phyloP scores from a whole-genome alignment of 495 filamentous ascomycete species.

The Neurospora sp. region DNA sequence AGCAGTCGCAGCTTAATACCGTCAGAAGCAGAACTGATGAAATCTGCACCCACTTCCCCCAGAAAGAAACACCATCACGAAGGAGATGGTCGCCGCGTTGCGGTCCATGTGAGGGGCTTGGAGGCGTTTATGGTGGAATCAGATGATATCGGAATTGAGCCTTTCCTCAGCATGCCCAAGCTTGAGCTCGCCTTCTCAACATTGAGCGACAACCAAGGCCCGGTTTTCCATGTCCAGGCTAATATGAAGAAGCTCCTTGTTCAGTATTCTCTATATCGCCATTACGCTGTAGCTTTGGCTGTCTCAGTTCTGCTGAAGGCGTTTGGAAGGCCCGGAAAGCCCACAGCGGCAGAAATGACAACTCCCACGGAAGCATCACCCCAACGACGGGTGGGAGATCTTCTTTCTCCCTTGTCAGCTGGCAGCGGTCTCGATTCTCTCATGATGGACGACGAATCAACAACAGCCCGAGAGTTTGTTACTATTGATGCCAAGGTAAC shows the following conservation, averaged over 20 bases:
- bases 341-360: conserved; percentile 10
- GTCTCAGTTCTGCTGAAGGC: conserved; percentile 63
- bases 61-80: conserved; percentile 44
- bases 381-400: conserved; percentile 24
- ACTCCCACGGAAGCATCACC: conserved; percentile 16
- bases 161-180: conserved; percentile 76
- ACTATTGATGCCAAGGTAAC: conserved; percentile 69
- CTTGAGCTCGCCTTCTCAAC: conserved; percentile 84
- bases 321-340: conserved; percentile 44
- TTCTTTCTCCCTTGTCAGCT: conserved; percentile 21
- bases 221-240: conserved; percentile 78
- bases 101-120: conserved; percentile 68
- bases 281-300: conserved; percentile 84
- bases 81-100: conserved; percentile 76
- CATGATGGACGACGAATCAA: conserved; percentile 23
- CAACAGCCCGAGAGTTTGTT: conserved; percentile 49
- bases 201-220: conserved; percentile 72
- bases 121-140: conserved; percentile 87
- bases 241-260: conserved; percentile 66
- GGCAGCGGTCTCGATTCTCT: conserved; percentile 18
- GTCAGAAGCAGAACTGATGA: conserved; percentile 48
- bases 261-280: conserved; percentile 88
- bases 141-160: conserved; percentile 70
- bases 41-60: conserved; percentile 50
- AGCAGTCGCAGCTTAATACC: conserved; percentile 45